Conservation (phyloP, 805 yeast species). For the Pichia sporocuriosa region DNA sequence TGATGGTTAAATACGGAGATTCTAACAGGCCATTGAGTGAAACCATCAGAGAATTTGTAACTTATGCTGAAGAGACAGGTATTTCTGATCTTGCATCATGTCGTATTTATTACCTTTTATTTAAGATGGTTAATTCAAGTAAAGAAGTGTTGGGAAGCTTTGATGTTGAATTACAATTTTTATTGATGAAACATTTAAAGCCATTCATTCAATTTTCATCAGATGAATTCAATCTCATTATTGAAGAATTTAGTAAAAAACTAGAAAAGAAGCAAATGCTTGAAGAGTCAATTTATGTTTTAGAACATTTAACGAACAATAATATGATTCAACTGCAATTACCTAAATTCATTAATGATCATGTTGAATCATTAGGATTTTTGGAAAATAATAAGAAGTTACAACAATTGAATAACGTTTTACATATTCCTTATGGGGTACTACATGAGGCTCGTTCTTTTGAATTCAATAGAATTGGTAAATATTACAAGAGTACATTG, state of each 20-base stretch:
- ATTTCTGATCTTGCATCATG: constrained; percentile 7
- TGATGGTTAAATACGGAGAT: constrained; percentile 60
- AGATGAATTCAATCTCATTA: constrained; percentile 16
- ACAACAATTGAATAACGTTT: constrained; percentile 30
- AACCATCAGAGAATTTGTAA: constrained; percentile 25
- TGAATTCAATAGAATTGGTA: constrained; percentile 40
- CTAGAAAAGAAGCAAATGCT: constrained; percentile 41
- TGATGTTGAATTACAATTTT: constrained; percentile 20
- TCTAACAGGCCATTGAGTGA: constrained; percentile 31
- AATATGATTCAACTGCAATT: constrained; percentile 36
- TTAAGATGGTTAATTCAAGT: constrained; percentile 5
- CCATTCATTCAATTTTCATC: constrained; percentile 14
- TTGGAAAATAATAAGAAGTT: constrained; percentile 27
- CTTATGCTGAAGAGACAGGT: constrained; percentile 7
- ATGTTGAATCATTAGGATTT: constrained; percentile 28
- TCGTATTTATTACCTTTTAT: constrained; percentile 8
- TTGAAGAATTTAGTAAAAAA: constrained; percentile 41
- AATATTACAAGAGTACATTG: constrained; percentile 53
- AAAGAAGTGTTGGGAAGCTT: constrained; percentile 5
- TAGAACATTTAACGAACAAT: constrained; percentile 50
- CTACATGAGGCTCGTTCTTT: constrained; percentile 57
- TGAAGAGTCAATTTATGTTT: constrained; percentile 57
- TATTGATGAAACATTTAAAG: constrained; percentile 23
- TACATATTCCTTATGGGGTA: constrained; percentile 43
- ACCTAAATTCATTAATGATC: constrained; percentile 29